Evolutionary conservation across 768 basidiomycete genomes (phyloP), one percentile per base, ranked within the genome.

Genomic region (Glaciozyma antarctica): DNA sequence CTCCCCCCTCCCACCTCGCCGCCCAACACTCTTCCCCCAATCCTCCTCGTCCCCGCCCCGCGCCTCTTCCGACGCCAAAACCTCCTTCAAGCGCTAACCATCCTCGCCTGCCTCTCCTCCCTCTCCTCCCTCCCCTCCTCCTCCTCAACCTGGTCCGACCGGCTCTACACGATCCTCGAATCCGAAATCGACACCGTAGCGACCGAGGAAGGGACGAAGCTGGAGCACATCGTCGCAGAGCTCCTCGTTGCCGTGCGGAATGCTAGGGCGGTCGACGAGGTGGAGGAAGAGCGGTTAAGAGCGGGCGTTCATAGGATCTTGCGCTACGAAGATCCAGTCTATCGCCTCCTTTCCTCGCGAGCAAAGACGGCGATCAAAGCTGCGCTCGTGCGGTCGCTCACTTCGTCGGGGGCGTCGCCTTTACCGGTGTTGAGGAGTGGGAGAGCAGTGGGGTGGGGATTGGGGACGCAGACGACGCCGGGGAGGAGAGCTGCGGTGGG

Each of bases 21-120:
- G 24, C 19, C 32, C 5, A 68, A 64, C 34, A 17, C 22, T 17
- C 52, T 62, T 15, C 67, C 67, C 4, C 63, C 67, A 2, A 32
- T 57, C 28, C 58, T 68, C 44, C 44, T 56, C 48, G 45, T 58
- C 30, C 41, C 28, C 22, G 30, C 63, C 0, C 61, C 61, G 12
- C 12, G 49, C 1, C 63, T 65, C 26, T 65, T 65, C 53, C n/a
- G 34, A 2, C 61, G 65, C 22, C 67, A 68, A 28, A 68, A 68
- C 58, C 45, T 19, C 26, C 24, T 68, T 6, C 67, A 68, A 61
- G 67, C 63, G 1, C 63, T 68, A 26, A 52, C 52, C n/a, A 65
- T 68, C 52, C 58, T 68, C 61, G 63, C 67, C 9, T 64, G 63
- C 24, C 58, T 68, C 26, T n/a, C 24, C n/a, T 32, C 60, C 12